Evolutionary conservation across 352 stramenopile genomes (phyloP), one percentile per base, ranked within the genome.

Genomic region (Phytophthora syringae): DNA sequence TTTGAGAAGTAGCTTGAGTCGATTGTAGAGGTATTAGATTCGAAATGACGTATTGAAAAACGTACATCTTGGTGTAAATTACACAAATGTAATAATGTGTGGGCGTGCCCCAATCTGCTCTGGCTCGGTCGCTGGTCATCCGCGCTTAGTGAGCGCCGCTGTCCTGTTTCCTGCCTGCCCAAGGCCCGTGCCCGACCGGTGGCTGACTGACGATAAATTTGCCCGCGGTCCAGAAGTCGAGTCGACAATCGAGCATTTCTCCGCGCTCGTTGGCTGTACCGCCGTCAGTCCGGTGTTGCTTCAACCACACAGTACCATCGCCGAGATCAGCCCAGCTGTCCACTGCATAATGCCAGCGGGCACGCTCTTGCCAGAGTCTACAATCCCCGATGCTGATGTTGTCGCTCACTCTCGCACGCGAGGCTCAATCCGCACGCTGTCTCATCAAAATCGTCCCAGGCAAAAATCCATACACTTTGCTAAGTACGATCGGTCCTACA

Each of bases 221-320:
- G 20, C 21, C 15, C 37, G 15, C 15, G 37, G 15, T 16, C 20
- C 20, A n/a, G 11, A n/a, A 49, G 42, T 30, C 20, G 21, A 25
- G n/a, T n/a, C n/a, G n/a, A n/a, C n/a, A n/a, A 3, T 49, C 42
- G 40, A 18, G 40, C 40, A 47, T 47, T 47, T 47, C 18, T 47
- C n/a, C n/a, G 11, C 9, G 20, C 42, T 49, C 42, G 42, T 30
- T 32, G 42, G 10, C 42, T 16, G 42, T 49, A 49, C 40, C 40
- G 40, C n/a, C 18, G 24, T 42, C 16, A 20, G 13, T 20, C 13
- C 13, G 36, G 36, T 20, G 36, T 30, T 32, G 43, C 39, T 36
- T 50, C 43, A 50, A 36, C 43, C 43, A 45, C 39, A 42, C n/a
- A n/a, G 7, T 40, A 47, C 40, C 21, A 47, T 34, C 43, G 43